phyloP scores from a whole-genome alignment of 768 basidiomycete genomes.

The Cystofilobasidium capitatum region DNA sequence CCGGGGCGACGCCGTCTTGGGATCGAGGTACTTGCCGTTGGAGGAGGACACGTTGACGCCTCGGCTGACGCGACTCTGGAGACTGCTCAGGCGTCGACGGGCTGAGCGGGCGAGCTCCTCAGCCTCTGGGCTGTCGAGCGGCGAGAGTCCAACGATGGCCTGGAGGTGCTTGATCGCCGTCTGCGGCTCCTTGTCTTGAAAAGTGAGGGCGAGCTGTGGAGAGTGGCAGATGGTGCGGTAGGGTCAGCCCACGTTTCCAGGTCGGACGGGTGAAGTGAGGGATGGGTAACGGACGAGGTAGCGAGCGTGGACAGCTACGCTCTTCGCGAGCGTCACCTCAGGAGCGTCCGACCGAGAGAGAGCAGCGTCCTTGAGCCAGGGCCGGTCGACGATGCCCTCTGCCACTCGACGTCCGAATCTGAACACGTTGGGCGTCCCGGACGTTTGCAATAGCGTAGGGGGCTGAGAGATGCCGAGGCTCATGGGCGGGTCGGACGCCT shows the following conservation, averaged over 20 bases:
- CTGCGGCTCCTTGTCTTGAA: slow-evolving; percentile 10
- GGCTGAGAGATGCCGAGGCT: slow-evolving; percentile 9
- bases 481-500: slow-evolving; percentile 14
- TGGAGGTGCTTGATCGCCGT: slow-evolving; percentile 12
- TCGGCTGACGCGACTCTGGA: not conserved
- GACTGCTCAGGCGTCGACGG: slow-evolving; percentile 2
- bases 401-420: slow-evolving; percentile 9
- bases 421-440: slow-evolving; percentile 5
- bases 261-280: not conserved
- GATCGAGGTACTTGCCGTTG: not conserved
- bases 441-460: not conserved
- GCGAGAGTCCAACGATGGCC: not conserved
- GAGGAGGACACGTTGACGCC: not conserved
- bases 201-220: slow-evolving; percentile 19
- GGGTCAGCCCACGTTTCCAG: not conserved
- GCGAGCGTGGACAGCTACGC: slow-evolving; percentile 16
- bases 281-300: slow-evolving; percentile 8
- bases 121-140: slow-evolving; percentile 1
- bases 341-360: not conserved
- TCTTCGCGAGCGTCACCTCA: slow-evolving; percentile 6
- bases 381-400: not conserved
- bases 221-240: not conserved
- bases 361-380: slow-evolving; percentile 7
- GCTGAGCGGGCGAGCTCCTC: slow-evolving; percentile 1
- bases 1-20: not conserved